Conservation (phyloP, 2,329 filamentous ascomycete species). For the Aspergillus nomiae region DNA sequence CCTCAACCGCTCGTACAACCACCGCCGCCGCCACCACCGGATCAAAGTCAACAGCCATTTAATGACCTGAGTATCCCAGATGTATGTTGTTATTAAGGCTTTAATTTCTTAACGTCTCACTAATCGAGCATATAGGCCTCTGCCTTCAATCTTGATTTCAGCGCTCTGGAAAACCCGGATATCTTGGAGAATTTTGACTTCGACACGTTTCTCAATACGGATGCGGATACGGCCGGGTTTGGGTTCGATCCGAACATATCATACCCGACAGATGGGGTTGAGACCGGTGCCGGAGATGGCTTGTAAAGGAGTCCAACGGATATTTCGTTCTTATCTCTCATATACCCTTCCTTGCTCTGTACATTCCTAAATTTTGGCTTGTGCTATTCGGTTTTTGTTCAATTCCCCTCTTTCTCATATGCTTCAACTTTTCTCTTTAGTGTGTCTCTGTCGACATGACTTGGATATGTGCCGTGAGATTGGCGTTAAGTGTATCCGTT, state of each 20-base stretch:
- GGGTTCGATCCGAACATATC: conserved; percentile 45
- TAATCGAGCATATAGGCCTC: conserved; percentile 28
- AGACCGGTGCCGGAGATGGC: conserved; percentile 42
- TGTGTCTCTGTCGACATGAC: conserved; percentile 22
- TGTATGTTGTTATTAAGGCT: conserved; percentile 29
- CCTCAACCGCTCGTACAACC: conserved; percentile 36
- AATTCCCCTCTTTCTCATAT: conserved; percentile 15
- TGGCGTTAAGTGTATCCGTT: conserved; percentile 40
- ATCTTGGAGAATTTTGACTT: conserved; percentile 63
- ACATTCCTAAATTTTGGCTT: conserved; percentile 32
- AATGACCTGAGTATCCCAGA: conserved; percentile 39
- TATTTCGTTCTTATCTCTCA: conserved; percentile 36
- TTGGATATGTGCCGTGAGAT: conserved; percentile 36
- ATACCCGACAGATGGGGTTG: conserved; percentile 45
- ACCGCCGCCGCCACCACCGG: conserved; percentile 22
- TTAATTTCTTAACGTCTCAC: neutral
- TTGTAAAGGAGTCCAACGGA: conserved; percentile 39
- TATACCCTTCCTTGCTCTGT: conserved; percentile 42
- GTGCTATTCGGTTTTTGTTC: conserved; percentile 26
- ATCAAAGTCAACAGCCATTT: conserved; percentile 36
- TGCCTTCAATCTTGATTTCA: conserved; percentile 47
- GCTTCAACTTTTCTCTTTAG: conserved; percentile 19
- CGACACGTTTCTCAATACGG: conserved; percentile 66
- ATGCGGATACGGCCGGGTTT: conserved; percentile 45
- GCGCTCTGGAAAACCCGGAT: conserved; percentile 48